These are phyloP conservation scores for Globisporangium takayamanum DNA, from an alignment of 352 stramenopile species.

Conservation along the genomic window DNA sequence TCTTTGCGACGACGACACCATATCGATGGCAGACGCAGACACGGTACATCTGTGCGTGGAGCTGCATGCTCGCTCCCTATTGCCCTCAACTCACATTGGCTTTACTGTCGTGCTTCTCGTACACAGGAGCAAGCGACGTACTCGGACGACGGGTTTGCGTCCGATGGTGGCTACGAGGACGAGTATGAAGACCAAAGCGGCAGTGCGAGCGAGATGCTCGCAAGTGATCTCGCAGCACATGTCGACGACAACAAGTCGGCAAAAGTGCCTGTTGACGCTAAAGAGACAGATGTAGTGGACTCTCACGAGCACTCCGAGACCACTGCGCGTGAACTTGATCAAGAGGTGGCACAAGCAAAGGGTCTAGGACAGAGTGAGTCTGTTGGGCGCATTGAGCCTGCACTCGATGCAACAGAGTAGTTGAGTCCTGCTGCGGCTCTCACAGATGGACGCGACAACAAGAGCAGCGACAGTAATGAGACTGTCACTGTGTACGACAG, in stretches of 20 bases:
- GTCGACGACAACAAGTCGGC: neutral
- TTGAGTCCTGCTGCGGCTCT: too few relatives aligned
- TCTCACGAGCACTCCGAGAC: too few relatives aligned
- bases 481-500: too few relatives aligned
- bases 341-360: too few relatives aligned
- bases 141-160: conserved; percentile 48
- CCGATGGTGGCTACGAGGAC: conserved; percentile 18
- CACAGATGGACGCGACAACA: too few relatives aligned
- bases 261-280: too few relatives aligned
- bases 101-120: neutral
- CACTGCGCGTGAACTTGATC: too few relatives aligned
- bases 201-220: conserved; percentile 11
- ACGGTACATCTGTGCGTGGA: conserved; percentile 1
- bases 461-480: too few relatives aligned
- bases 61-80: neutral
- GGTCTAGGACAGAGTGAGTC: too few relatives aligned
- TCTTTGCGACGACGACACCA: neutral
- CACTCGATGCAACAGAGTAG: too few relatives aligned
- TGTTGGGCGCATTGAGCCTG: too few relatives aligned
- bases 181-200: conserved; percentile 22
- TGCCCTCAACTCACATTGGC: neutral
- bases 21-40: conserved; percentile 21
- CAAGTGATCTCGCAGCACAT: conserved; percentile 2
- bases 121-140: conserved; percentile 24
- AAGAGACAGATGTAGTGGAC: too few relatives aligned